Evolutionary conservation across 345 rosid genomes (phyloP), one percentile per base, ranked within the genome.

Genomic region (Ricinus communis): DNA sequence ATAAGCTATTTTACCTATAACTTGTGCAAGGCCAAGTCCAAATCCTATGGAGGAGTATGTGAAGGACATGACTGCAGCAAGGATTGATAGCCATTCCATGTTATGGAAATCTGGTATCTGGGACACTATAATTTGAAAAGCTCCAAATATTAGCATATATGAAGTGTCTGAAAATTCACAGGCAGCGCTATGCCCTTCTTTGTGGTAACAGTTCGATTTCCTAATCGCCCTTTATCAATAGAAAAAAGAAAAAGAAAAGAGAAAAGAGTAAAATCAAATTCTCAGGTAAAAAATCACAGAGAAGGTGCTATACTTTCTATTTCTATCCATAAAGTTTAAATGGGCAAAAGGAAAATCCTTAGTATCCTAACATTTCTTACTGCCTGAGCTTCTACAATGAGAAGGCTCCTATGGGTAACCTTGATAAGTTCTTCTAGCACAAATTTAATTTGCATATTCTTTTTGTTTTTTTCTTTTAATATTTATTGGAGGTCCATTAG

Each of bases 21-120:
- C 85, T 68, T 75, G 68, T 0, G 78, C 79, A 0, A 86, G 1
- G 57, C 90, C 88, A 56, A 88, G 90, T 52, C 66, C 88, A 0
- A 80, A 58, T 56, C 93, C 93, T 0, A 82, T 85, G 27, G 57
- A 79, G 50, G 93, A 50, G 67, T 88, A 88, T 47, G 83, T 18
- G 36, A 85, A 81, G 65, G 90, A 83, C 93, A 86, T 86, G 71
- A 70, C 18, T 8, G 90, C 87, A 57, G 93, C 86, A 33, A 81
- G 7, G 27, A 82, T 8, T 0, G 93, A 88, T 16, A 88, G 82
- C 85, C 88, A 85, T 27, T 62, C 38, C 60, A 88, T 74, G 77
- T 81, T 78, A 65, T 86, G 87, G 61, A 83, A 85, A 77, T 86
- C 80, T 11, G 89, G 89, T 54, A 79, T 80, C 65, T 86, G 89